phyloP scores from a whole-genome alignment of 2,329 filamentous ascomycete species.

The Malbranchea zuffiana region DNA sequence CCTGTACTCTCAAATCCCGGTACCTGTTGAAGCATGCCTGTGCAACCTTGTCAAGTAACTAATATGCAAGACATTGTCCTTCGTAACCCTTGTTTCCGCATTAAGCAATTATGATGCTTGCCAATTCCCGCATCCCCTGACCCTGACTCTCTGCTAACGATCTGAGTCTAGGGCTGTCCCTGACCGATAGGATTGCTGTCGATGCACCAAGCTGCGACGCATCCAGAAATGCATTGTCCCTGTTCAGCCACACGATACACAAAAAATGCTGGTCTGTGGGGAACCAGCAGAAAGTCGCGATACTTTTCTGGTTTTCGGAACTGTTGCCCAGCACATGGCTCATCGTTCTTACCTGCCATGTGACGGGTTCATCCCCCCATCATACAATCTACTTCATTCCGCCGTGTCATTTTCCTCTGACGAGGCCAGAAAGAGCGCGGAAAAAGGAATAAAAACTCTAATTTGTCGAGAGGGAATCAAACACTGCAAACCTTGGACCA shows the following conservation, averaged over 20 bases:
- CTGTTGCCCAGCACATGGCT: constrained; percentile 9
- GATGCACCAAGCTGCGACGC: background rate
- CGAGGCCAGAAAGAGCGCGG: background rate
- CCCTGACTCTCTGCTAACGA: constrained; percentile 2
- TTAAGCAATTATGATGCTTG: constrained; percentile 2
- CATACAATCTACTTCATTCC: background rate
- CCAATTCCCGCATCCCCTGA: background rate
- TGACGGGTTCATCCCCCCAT: constrained; percentile 1
- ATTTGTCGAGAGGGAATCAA: background rate
- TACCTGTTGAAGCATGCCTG: constrained; percentile 11
- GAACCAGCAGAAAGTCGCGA: too few relatives aligned
- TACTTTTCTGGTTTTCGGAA: background rate
- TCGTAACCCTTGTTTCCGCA: constrained; percentile 3
- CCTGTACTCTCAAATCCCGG: constrained; percentile 4
- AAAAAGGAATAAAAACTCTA: constrained; percentile 4
- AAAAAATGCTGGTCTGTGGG: too few relatives aligned
- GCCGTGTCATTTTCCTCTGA: constrained; percentile 3
- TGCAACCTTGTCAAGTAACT: constrained; percentile 11
- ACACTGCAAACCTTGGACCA: constrained; percentile 10
- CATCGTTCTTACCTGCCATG: constrained; percentile 3
- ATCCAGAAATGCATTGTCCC: background rate
- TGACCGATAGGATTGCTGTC: background rate
- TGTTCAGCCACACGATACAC: background rate
- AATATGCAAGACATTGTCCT: constrained; percentile 15
- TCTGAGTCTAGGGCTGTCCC: background rate